A percentile compares a stretch with the other conserved stretches of the same genome.
Conservation (phyloP, 306 rosid genomes). For the Acacia crassicarpa region DNA sequence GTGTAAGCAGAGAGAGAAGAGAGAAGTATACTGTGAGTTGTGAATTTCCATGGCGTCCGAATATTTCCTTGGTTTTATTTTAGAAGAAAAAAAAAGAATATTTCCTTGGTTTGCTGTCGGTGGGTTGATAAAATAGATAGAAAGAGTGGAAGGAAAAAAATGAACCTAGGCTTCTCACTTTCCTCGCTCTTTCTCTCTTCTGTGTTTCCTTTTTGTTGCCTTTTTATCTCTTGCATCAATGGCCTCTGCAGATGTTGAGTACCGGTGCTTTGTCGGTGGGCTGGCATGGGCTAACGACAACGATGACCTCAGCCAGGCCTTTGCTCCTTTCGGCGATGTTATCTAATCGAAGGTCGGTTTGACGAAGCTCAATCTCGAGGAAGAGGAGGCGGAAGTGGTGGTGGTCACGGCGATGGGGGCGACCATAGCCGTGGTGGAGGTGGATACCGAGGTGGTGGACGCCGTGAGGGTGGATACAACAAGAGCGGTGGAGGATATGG, state of each 20-base stretch:
- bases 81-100: too few species aligned
- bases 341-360: slow-evolving; percentile 97
- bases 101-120: too few species aligned
- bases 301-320: slow-evolving; percentile 58
- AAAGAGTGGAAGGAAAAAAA: too few species aligned
- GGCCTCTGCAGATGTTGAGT: slow-evolving; percentile 76
- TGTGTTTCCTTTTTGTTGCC: neutral
- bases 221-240: slow-evolving; percentile 8
- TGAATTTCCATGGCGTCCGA: neutral
- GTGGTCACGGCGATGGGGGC: neutral
- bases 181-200: fast-evolving
- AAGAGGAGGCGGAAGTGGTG: slow-evolving; percentile 34
- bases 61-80: too few species aligned
- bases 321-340: slow-evolving; percentile 60
- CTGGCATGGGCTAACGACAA: slow-evolving; percentile 94
- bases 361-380: slow-evolving; percentile 88
- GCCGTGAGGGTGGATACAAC: slow-evolving; percentile 24
- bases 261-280: slow-evolving; percentile 92
- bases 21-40: neutral
- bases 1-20: neutral
- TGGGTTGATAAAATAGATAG: too few species aligned
- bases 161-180: neutral
- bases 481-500: slow-evolving; percentile 29
- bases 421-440: slow-evolving; percentile 33
- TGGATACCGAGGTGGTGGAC: slow-evolving; percentile 31